Evolutionary conservation across 1,284 basidiomycete genomes (phyloP).

Genomic region (Irpex sp.): DNA sequence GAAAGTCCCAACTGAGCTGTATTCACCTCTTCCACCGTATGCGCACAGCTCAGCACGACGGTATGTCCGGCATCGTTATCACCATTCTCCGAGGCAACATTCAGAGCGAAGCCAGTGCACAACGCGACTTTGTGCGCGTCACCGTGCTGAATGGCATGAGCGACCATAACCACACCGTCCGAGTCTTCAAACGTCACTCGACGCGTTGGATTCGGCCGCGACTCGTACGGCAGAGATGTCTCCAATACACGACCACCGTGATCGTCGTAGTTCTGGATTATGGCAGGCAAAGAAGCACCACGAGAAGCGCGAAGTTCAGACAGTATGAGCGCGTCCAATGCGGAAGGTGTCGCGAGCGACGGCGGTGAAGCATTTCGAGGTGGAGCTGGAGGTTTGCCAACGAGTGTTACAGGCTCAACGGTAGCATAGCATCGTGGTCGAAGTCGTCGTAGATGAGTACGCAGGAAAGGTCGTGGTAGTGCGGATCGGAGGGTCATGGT

Average conservation of each 20-base stretch:
- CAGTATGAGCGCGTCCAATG: constrained; percentile 12
- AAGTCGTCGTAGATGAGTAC: background rate
- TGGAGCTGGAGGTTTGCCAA: constrained; percentile 18
- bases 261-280: constrained; percentile 32
- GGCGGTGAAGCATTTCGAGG: constrained; percentile 13
- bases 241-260: constrained; percentile 39
- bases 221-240: constrained; percentile 44
- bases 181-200: constrained; percentile 27
- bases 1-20: constrained; percentile 2
- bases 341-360: constrained; percentile 6
- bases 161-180: constrained; percentile 47
- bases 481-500: constrained; percentile 3
- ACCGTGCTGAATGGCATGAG: constrained; percentile 45
- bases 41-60: constrained; percentile 57
- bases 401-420: constrained; percentile 23
- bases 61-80: constrained; percentile 25
- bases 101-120: constrained; percentile 59
- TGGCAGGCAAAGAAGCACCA: constrained; percentile 18
- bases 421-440: constrained; percentile 20
- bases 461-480: constrained; percentile 4
- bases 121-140: constrained; percentile 46
- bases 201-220: constrained; percentile 32
- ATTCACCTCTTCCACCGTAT: constrained; percentile 60
- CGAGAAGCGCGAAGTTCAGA: constrained; percentile 17
- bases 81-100: constrained; percentile 21